A percentile compares a stretch with the other conserved stretches of the same genome.
Conservation (phyloP, 1,284 basidiomycete species). For the Marasmius fiardii region DNA sequence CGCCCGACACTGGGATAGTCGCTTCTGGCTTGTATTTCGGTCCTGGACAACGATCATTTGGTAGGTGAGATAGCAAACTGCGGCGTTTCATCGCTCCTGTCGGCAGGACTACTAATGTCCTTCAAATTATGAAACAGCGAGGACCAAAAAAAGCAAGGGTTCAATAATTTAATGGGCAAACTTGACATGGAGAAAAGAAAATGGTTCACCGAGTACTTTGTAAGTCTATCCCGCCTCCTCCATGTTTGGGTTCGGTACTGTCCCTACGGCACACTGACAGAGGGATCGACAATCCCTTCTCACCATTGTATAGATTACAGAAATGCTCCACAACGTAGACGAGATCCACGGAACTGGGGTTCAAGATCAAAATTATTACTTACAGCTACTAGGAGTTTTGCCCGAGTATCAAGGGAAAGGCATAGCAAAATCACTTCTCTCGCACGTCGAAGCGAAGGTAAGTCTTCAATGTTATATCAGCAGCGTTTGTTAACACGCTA, state of each 20-base stretch:
- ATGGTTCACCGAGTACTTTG: not conserved
- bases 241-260: not conserved
- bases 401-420: not conserved
- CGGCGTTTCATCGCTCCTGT: too few species aligned
- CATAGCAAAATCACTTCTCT: not conserved
- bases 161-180: not conserved
- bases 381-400: not conserved
- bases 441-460: not conserved
- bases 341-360: not conserved
- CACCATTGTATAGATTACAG: not conserved
- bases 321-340: not conserved
- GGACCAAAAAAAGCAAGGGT: not conserved
- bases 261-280: too few species aligned
- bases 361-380: not conserved
- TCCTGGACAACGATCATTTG: constrained; percentile 7
- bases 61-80: not conserved
- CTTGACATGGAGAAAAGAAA: not conserved
- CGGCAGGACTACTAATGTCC: too few species aligned
- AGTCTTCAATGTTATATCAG: not conserved
- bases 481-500: not conserved
- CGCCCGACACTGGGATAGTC: constrained; percentile 1
- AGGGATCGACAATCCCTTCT: too few species aligned
- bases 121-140: not conserved
- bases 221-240: not conserved
- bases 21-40: constrained; percentile 2